Conservation (phyloP, 2,329 filamentous ascomycete genomes). For the Tolypocladium amazonense region DNA sequence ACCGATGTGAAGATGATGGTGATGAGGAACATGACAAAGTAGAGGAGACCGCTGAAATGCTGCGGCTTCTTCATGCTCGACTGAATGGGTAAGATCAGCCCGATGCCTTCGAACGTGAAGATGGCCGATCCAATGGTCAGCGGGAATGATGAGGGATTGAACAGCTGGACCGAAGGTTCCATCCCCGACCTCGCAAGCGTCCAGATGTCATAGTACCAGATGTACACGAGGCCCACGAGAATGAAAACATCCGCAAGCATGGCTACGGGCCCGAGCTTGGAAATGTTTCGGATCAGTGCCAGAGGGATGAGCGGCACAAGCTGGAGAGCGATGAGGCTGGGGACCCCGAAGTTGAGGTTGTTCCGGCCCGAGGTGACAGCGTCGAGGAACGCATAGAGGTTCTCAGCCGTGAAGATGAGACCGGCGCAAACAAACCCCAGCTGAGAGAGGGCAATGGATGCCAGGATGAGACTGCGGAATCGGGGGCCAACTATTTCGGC, state of each 20-base stretch:
- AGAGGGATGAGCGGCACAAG: slow-evolving; percentile 55
- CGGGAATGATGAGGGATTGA: slow-evolving; percentile 60
- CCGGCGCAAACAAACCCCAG: slow-evolving; percentile 70
- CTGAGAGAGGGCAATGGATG: slow-evolving; percentile 63
- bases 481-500: slow-evolving; percentile 51
- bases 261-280: slow-evolving; percentile 59
- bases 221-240: slow-evolving; percentile 58
- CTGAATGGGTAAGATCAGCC: slow-evolving; percentile 66
- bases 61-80: slow-evolving; percentile 63
- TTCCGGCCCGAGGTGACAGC: slow-evolving; percentile 43
- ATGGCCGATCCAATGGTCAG: slow-evolving; percentile 64
- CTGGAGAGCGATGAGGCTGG: slow-evolving; percentile 54
- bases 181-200: slow-evolving; percentile 45
- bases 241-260: slow-evolving; percentile 65
- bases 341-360: slow-evolving; percentile 40
- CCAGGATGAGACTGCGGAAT: slow-evolving; percentile 56
- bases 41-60: slow-evolving; percentile 55
- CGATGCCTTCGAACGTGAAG: slow-evolving; percentile 72
- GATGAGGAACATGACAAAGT: slow-evolving; percentile 60
- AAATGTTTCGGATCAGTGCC: slow-evolving; percentile 62
- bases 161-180: slow-evolving; percentile 50
- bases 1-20: slow-evolving; percentile 64
- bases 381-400: slow-evolving; percentile 54
- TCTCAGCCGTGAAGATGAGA: slow-evolving; percentile 69
- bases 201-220: slow-evolving; percentile 60